Percentiles rank a stretch among this genome's conserved stretches.
phyloP scores from a whole-genome alignment of 768 basidiomycete genomes.

The Naganishia randhawae region DNA sequence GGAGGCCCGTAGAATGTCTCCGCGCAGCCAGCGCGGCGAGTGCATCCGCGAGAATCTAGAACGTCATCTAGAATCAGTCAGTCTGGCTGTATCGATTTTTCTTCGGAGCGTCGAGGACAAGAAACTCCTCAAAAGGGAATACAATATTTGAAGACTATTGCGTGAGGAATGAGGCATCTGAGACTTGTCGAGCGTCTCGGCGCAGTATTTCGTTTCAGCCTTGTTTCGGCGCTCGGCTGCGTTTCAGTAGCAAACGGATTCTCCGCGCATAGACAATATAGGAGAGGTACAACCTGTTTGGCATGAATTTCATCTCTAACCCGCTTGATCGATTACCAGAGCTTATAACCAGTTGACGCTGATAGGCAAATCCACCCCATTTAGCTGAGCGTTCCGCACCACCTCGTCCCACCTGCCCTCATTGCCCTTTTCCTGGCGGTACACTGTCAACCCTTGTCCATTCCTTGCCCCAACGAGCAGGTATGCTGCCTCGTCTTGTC shows the following conservation, averaged over 20 bases:
- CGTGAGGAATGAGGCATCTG: not conserved
- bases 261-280: not conserved
- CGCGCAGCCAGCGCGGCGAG: not conserved
- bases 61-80: too few relatives aligned
- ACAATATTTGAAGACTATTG: too few relatives aligned
- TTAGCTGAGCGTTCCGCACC: not conserved
- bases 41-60: slow-evolving; percentile 13
- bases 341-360: slow-evolving; percentile 10
- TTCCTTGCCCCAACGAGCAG: slow-evolving; percentile 16
- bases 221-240: not conserved
- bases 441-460: slow-evolving; percentile 23
- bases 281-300: too few relatives aligned
- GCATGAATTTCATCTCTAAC: not conserved
- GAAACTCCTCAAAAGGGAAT: not conserved
- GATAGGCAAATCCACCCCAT: slow-evolving; percentile 11
- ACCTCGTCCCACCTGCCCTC: slow-evolving; percentile 7
- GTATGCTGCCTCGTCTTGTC: not conserved
- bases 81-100: too few relatives aligned
- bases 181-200: not conserved
- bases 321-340: not conserved
- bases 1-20: not conserved
- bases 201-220: not conserved
- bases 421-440: slow-evolving; percentile 8
- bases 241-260: too few relatives aligned
- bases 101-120: too few relatives aligned